Conservation (phyloP, 495 filamentous ascomycete genomes). For the Aspergillus sparsus region DNA sequence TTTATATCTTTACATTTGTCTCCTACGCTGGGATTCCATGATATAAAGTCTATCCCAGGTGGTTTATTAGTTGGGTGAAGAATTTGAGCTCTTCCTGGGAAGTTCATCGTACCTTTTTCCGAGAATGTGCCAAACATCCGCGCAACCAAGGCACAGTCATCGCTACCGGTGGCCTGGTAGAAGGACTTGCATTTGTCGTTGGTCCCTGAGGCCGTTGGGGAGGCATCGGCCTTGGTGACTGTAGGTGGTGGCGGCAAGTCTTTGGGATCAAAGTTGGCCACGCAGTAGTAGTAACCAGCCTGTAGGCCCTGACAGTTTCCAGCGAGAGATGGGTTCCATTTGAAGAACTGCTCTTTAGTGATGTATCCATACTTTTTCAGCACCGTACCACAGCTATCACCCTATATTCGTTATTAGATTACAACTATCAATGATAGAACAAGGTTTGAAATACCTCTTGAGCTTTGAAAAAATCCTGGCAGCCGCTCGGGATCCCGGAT, state of each 20-base stretch:
- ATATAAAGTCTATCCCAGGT: neutral
- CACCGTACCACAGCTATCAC: neutral
- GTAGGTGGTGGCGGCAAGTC: neutral
- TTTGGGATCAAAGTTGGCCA: neutral
- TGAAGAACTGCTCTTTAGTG: neutral
- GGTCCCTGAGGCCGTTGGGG: neutral
- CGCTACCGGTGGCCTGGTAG: neutral
- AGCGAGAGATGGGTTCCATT: neutral
- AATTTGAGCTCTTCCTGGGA: neutral
- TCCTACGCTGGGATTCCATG: neutral
- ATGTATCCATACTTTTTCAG: slow-evolving; percentile 2
- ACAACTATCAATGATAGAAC: neutral
- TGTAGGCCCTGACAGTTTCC: neutral
- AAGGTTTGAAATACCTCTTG: neutral
- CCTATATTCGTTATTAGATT: neutral
- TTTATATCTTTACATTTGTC: neutral
- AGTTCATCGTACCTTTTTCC: neutral
- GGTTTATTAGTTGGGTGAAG: neutral
- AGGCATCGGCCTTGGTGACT: neutral
- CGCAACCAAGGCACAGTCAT: neutral
- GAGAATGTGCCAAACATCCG: neutral
- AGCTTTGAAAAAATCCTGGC: neutral
- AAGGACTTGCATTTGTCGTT: neutral
- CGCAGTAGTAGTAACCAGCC: neutral
- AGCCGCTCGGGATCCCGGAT: neutral